Evolutionary conservation across 495 filamentous ascomycete species (phyloP), one percentile per base, ranked within the genome.

Genomic region (Rhypophila decipiens): DNA sequence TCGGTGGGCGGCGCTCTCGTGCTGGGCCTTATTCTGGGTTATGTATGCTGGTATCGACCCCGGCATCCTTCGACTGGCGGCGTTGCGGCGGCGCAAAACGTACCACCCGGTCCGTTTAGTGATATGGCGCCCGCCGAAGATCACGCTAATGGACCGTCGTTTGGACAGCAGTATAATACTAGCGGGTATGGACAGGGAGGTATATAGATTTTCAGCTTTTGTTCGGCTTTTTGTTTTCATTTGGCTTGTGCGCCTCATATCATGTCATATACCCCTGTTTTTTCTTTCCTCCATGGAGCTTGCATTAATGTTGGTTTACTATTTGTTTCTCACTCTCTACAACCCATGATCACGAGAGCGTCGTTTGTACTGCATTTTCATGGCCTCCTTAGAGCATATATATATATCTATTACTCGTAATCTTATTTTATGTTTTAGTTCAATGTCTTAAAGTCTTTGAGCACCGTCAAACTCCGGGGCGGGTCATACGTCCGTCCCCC

Each of bases 81-180:
- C 23, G 15, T 11, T 31, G 15, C 15, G 8, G 13, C 20, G 5
- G 41, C 47, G 12, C n/a, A n/a, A n/a, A n/a, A n/a, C n/a, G n/a
- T n/a, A n/a, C n/a, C n/a, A n/a, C n/a, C n/a, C n/a, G n/a, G n/a
- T n/a, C n/a, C n/a, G n/a, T n/a, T n/a, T n/a, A n/a, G n/a, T n/a
- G n/a, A n/a, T n/a, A n/a, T 36, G 27, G 39, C 41, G 15, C 7
- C 40, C 17, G 40, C 39, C 20, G 47, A 49, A 39, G 29, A 43
- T 17, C 18, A 49, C 36, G 19, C 29, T 9, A 24, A 39, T 33
- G 36, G 43, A 38, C 49, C 43, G 5, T 11, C 15, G 5, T 41
- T 21, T 41, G 39, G 39, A 11, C 17, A 41, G 10, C 8, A 21
- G 11, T 41, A 41, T 41, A 13, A 31, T 13, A 31, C 7, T 13